Conservation (phyloP, 352 stramenopile species). For the Phytopythium chamaehyphon region DNA sequence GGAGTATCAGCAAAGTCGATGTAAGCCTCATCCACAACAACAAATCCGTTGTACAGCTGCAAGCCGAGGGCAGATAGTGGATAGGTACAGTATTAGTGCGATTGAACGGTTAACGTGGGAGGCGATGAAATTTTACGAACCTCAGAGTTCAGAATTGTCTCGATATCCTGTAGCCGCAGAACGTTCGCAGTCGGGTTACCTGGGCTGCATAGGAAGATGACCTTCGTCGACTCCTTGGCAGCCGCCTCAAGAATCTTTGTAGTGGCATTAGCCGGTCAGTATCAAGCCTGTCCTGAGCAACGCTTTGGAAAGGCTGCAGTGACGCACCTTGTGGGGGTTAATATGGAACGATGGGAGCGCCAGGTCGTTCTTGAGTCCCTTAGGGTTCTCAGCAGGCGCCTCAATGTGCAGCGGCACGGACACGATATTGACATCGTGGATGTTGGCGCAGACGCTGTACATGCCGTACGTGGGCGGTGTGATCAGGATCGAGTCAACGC, state of each 20-base stretch:
- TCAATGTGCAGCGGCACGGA: constrained; percentile 88
- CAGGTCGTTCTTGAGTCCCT: constrained; percentile 53
- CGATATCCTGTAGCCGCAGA: constrained; percentile 88
- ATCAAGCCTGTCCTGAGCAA: neutral
- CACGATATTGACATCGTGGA: constrained; percentile 96
- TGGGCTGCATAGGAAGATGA: constrained; percentile 97
- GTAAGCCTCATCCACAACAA: constrained; percentile 99
- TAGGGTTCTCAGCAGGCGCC: constrained; percentile 45
- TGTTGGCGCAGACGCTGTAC: constrained; percentile 98
- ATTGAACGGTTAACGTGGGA: too few relatives aligned
- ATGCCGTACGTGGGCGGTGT: constrained; percentile 98
- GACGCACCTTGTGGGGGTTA: constrained; percentile 49
- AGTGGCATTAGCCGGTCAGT: neutral
- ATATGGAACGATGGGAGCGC: constrained; percentile 80
- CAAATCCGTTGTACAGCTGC: constrained; percentile 87
- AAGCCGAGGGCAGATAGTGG: neutral
- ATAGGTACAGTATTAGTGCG: neutral
- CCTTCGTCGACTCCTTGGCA: constrained; percentile 87
- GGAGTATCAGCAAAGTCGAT: constrained; percentile 92
- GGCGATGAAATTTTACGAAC: too few relatives aligned
- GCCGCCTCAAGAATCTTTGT: constrained; percentile 84
- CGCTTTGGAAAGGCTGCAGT: neutral
- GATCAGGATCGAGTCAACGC: constrained; percentile 93
- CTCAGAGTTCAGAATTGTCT: constrained; percentile 82
- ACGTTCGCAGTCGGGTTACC: constrained; percentile 97